These are phyloP conservation scores for Penicillium janthinellum DNA, from an alignment of 2,329 filamentous ascomycete species.

Conservation along the genomic window DNA sequence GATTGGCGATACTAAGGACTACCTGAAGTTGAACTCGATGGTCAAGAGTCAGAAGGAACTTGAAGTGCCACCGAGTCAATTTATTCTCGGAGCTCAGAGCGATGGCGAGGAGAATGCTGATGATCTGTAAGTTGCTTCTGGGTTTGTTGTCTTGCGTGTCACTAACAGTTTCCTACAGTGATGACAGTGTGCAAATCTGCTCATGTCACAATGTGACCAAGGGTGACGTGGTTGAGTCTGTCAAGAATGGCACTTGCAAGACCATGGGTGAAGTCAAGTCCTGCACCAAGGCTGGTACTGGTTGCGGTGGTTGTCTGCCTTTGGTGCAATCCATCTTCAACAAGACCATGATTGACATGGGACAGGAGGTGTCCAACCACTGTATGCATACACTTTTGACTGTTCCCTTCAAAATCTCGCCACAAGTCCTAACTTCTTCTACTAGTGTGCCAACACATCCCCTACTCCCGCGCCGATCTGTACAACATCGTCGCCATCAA, in stretches of 20 bases:
- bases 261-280: constrained; percentile 80
- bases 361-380: constrained; percentile 83
- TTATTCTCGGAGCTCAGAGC: constrained; percentile 77
- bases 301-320: constrained; percentile 87
- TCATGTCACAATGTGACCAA: constrained; percentile 93
- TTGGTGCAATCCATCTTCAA: constrained; percentile 89
- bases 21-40: constrained; percentile 83
- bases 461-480: constrained; percentile 80
- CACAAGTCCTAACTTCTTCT: constrained; percentile 9
- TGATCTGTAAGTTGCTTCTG: constrained; percentile 59
- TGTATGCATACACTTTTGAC: constrained; percentile 29
- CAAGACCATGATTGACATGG: constrained; percentile 81
- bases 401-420: not conserved
- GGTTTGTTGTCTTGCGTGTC: not conserved
- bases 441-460: constrained; percentile 75
- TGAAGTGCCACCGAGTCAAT: constrained; percentile 75
- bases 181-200: constrained; percentile 85
- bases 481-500: constrained; percentile 88
- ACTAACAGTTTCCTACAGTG: constrained; percentile 39
- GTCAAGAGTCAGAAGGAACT: constrained; percentile 81
- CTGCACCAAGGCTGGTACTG: constrained; percentile 88
- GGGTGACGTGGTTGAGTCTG: constrained; percentile 69
- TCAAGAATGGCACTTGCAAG: constrained; percentile 80
- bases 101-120: constrained; percentile 73
- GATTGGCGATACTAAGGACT: constrained; percentile 90